Conservation (phyloP, 2,329 filamentous ascomycete species). For the Grosmannia serpens region DNA sequence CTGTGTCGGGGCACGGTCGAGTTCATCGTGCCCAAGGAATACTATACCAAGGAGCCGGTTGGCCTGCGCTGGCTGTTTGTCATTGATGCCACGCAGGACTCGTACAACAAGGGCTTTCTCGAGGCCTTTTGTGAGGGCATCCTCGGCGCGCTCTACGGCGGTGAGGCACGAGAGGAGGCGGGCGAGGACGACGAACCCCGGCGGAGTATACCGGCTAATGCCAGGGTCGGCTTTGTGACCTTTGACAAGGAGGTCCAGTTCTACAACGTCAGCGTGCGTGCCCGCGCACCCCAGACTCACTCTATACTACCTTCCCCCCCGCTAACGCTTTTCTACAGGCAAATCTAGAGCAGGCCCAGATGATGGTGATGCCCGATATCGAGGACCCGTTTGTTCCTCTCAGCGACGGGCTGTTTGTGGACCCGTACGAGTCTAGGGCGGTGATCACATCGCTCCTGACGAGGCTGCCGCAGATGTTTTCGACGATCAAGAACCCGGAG, state of each 20-base stretch:
- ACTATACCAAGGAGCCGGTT: constrained; percentile 91
- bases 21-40: constrained; percentile 94
- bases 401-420: constrained; percentile 85
- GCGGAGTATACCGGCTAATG: constrained; percentile 58
- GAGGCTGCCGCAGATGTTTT: constrained; percentile 76
- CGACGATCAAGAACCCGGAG: constrained; percentile 79
- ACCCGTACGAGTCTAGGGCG: constrained; percentile 78
- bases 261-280: constrained; percentile 67
- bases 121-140: constrained; percentile 88
- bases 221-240: constrained; percentile 88
- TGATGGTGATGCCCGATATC: constrained; percentile 97
- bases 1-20: constrained; percentile 87
- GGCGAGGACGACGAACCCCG: constrained; percentile 42
- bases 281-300: too few relatives aligned
- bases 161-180: constrained; percentile 38
- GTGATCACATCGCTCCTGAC: constrained; percentile 82
- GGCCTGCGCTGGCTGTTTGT: constrained; percentile 82
- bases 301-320: too few relatives aligned
- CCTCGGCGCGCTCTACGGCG: constrained; percentile 69
- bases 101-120: constrained; percentile 80
- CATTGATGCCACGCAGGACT: constrained; percentile 86
- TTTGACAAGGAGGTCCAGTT: constrained; percentile 97
- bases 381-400: constrained; percentile 94
- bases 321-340: constrained; percentile 31
- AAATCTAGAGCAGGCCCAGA: constrained; percentile 75